A percentile compares a stretch with the other conserved stretches of the same genome.
Evolutionary conservation across 2,329 filamentous ascomycete genomes (phyloP).

Genomic region (Ophiostoma sp.): DNA sequence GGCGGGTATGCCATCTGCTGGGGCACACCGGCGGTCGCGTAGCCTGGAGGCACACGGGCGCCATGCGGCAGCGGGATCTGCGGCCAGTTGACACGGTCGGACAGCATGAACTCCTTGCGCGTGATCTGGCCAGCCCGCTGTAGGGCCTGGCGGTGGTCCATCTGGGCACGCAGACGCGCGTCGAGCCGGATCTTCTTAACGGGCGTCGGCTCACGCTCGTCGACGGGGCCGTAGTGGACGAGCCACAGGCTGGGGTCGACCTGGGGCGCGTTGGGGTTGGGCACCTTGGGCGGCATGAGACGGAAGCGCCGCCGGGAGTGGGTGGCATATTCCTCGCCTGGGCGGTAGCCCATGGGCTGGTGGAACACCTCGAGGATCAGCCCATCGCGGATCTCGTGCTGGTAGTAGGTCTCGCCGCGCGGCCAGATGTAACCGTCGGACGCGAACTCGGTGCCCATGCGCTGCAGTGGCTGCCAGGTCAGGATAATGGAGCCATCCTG

Average conservation of each 20-base stretch:
- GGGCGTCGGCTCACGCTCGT: slow-evolving; percentile 72
- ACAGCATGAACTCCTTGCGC: slow-evolving; percentile 92
- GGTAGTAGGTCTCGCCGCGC: slow-evolving; percentile 74
- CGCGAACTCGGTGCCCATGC: slow-evolving; percentile 71
- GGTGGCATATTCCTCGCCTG: slow-evolving; percentile 69
- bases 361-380: slow-evolving; percentile 85
- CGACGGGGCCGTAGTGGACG: slow-evolving; percentile 80
- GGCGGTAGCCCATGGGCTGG: slow-evolving; percentile 75
- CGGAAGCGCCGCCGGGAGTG: slow-evolving; percentile 86
- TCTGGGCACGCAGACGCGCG: slow-evolving; percentile 58
- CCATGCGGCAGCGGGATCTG: slow-evolving; percentile 69
- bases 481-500: slow-evolving; percentile 79
- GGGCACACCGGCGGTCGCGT: slow-evolving; percentile 48
- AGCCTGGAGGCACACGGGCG: slow-evolving; percentile 53
- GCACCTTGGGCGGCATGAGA: slow-evolving; percentile 69
- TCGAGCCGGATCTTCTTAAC: slow-evolving; percentile 65
- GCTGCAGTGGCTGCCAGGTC: slow-evolving; percentile 81
- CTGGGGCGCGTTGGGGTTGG: slow-evolving; percentile 65
- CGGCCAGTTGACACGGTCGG: slow-evolving; percentile 88
- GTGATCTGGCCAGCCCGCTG: slow-evolving; percentile 77
- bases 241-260: slow-evolving; percentile 86
- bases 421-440: slow-evolving; percentile 94
- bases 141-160: slow-evolving; percentile 64
- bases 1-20: slow-evolving; percentile 65
- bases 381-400: slow-evolving; percentile 67